Percentiles rank a stretch among this genome's conserved stretches.
These are phyloP conservation scores for Penicillium sp. DNA, from an alignment of 2,329 filamentous ascomycete genomes.

Conservation along the genomic window DNA sequence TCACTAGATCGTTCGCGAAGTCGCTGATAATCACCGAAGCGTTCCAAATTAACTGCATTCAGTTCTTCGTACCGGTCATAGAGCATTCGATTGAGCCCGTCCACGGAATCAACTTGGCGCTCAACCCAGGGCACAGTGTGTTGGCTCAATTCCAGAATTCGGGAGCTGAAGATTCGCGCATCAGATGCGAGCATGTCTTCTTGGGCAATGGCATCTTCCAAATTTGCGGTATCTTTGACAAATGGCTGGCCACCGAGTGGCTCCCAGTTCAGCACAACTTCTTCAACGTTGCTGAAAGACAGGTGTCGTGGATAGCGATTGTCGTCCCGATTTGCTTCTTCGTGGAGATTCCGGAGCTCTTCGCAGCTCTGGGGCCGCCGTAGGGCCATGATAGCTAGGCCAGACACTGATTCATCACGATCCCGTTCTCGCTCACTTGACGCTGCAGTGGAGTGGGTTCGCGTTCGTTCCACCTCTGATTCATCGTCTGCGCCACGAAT, in stretches of 20 bases:
- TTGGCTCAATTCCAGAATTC: constrained; percentile 43
- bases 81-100: constrained; percentile 67
- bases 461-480: constrained; percentile 33
- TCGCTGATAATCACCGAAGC: constrained; percentile 70
- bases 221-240: constrained; percentile 40
- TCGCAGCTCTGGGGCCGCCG: constrained; percentile 44
- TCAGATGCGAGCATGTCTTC: constrained; percentile 47
- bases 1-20: constrained; percentile 71
- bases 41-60: constrained; percentile 69
- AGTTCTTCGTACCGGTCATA: constrained; percentile 68
- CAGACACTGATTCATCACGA: constrained; percentile 22
- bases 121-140: constrained; percentile 49
- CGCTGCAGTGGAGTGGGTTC: constrained; percentile 34
- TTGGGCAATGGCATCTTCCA: constrained; percentile 46
- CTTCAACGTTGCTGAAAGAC: constrained; percentile 54
- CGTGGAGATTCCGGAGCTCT: constrained; percentile 28
- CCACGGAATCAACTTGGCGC: constrained; percentile 46
- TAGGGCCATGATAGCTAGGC: constrained; percentile 34
- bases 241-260: constrained; percentile 28
- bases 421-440: constrained; percentile 34
- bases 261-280: constrained; percentile 46
- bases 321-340: constrained; percentile 26
- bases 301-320: constrained; percentile 46
- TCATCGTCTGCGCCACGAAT: constrained; percentile 30
- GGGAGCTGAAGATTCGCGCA: constrained; percentile 38